Evolutionary conservation across 2,329 filamentous ascomycete genomes (phyloP).

Genomic region (Dothistroma pini): DNA sequence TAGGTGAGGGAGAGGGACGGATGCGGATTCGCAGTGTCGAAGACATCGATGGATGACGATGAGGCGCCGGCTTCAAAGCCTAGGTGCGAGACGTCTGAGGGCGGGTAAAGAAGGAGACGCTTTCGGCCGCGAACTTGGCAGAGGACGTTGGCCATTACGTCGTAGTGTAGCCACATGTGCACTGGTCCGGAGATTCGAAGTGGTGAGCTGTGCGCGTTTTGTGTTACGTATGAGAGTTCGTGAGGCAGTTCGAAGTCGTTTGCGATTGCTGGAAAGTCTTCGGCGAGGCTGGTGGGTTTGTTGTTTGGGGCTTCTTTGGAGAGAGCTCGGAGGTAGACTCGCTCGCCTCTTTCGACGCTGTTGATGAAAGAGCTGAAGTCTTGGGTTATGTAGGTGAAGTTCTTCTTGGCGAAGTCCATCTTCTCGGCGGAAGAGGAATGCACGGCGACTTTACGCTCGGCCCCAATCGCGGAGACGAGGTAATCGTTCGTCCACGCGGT

Average conservation of each 20-base stretch:
- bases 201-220: constrained; percentile 73
- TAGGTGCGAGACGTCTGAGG: constrained; percentile 66
- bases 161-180: constrained; percentile 88
- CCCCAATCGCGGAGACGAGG: constrained; percentile 60
- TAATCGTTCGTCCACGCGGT: constrained; percentile 66
- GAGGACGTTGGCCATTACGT: constrained; percentile 85
- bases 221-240: constrained; percentile 54
- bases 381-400: constrained; percentile 72
- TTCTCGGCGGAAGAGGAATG: constrained; percentile 63
- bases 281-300: constrained; percentile 63
- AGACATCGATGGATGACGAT: constrained; percentile 73
- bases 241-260: constrained; percentile 67
- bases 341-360: constrained; percentile 55
- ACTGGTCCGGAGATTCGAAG: constrained; percentile 75
- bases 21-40: constrained; percentile 37
- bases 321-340: constrained; percentile 74
- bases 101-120: constrained; percentile 72
- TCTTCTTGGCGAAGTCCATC: constrained; percentile 81
- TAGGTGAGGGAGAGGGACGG: constrained; percentile 45
- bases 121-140: constrained; percentile 75
- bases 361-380: constrained; percentile 64
- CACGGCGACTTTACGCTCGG: constrained; percentile 64
- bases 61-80: constrained; percentile 73
- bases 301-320: constrained; percentile 66
- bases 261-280: constrained; percentile 68